Evolutionary conservation across 2,329 filamentous ascomycete species (phyloP), one percentile per base, ranked within the genome.

Genomic region (Neopestalotiopsis clavispora): DNA sequence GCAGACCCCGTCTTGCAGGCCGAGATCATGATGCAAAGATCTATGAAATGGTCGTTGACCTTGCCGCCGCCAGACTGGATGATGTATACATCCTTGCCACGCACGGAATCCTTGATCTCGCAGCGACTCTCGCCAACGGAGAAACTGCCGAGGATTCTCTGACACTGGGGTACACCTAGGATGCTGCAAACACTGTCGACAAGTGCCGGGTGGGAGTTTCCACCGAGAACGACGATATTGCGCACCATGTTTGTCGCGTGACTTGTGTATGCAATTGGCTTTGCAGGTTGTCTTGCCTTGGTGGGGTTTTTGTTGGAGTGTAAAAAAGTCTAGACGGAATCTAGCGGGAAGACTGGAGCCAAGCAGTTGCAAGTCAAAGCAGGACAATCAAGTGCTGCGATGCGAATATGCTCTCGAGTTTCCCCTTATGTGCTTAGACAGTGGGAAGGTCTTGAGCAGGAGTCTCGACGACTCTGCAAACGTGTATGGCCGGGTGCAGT

Each of bases 11-110:
- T 90, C 83, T 97, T 97, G 89, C 96, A 98, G 70, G 96, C 96
- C n/a, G 94, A 97, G 75, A 98, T 96, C 84, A 96, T 97, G 83
- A 98, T 98, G 81, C 97, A 93, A 65, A 98, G 90, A 79, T 99
- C 96, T 84, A 99, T 92, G 73, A 99, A 90, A 83, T 97, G 91
- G 83, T 99, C 96, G 80, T 99, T 99, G 83, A 98, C 94, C 76
- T 93, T 93, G 72, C 94, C 94, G 75, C 94, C 94, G 74, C 94
- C 94, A 56, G 94, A 96, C 82, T 98, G 95, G 77, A 99, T 94
- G 79, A 98, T 98, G 84, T 97, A 99, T 80, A 98, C 96, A 89
- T 99, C 96, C 82, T 99, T 99, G 75, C 94, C 96, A 75, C 96
- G 93, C 66, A 99, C 96, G 14, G 94, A 97, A 82, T 99, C 96